Percentiles rank a stretch among this genome's conserved stretches.
Conservation (phyloP, 306 rosid species). For the Vachellia pachyceras region DNA sequence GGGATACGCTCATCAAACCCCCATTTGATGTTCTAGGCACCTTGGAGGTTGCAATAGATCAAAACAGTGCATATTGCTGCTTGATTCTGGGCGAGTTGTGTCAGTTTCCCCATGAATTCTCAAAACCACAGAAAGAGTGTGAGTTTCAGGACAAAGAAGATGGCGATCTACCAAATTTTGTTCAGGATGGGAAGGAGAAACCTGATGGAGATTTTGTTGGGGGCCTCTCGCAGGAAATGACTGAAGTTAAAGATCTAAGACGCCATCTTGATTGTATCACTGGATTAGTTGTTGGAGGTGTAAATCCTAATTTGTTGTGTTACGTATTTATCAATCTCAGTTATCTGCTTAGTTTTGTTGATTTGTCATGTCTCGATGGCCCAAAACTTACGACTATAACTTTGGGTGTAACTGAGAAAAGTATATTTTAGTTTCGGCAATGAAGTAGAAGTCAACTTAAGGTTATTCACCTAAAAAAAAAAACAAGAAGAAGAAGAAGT, state of each 20-base stretch:
- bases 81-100: conserved; percentile 71
- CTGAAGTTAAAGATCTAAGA: conserved; percentile 63
- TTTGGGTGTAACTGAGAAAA: background rate
- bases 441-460: background rate
- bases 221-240: conserved; percentile 59
- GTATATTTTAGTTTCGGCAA: background rate
- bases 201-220: conserved; percentile 49
- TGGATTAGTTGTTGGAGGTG: conserved; percentile 88
- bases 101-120: conserved; percentile 44
- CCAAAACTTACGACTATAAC: background rate
- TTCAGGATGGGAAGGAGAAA: conserved; percentile 45
- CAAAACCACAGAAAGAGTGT: conserved; percentile 35
- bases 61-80: conserved; percentile 38
- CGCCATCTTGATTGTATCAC: conserved; percentile 87
- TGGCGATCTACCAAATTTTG: conserved; percentile 35
- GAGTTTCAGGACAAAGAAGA: conserved; percentile 49
- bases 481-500: background rate
- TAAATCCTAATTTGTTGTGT: conserved; percentile 32
- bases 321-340: conserved; percentile 15
- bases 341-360: conserved; percentile 8
- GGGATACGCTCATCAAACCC: conserved; percentile 58
- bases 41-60: conserved; percentile 45
- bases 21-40: conserved; percentile 54
- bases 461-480: background rate
- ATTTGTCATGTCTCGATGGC: background rate